phyloP scores from a whole-genome alignment of 345 rosid species.

The Diplotaxis tenuifolia region DNA sequence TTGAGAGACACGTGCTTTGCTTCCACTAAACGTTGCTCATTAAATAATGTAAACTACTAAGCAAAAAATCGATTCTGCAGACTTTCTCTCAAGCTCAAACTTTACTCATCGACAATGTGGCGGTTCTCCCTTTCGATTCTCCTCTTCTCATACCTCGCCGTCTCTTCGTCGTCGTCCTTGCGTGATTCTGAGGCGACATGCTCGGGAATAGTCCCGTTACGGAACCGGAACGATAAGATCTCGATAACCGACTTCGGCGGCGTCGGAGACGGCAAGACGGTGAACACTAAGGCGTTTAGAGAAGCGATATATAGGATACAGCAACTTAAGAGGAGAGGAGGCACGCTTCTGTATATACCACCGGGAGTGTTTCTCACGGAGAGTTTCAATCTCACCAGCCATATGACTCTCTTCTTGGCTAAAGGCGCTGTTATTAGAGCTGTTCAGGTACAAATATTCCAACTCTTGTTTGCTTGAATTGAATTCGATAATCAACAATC shows the following conservation, averaged over 20 bases:
- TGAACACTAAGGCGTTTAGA: slow-evolving; percentile 75
- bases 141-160: slow-evolving; percentile 25
- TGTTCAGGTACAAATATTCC: slow-evolving; percentile 55
- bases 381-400: slow-evolving; percentile 81
- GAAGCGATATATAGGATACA: slow-evolving; percentile 78
- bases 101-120: background rate
- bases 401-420: slow-evolving; percentile 94
- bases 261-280: slow-evolving; percentile 77
- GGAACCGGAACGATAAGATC: slow-evolving; percentile 60
- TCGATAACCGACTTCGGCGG: slow-evolving; percentile 82
- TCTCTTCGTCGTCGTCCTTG: slow-evolving; percentile 28
- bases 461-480: background rate
- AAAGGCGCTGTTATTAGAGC: slow-evolving; percentile 81
- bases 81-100: background rate
- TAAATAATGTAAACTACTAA: background rate
- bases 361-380: slow-evolving; percentile 80
- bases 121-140: slow-evolving; percentile 22
- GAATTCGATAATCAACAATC: background rate
- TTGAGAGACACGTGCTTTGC: background rate
- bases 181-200: slow-evolving; percentile 49
- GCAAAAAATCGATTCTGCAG: background rate
- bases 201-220: slow-evolving; percentile 76
- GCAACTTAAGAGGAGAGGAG: slow-evolving; percentile 69
- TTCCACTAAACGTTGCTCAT: background rate
- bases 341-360: slow-evolving; percentile 77